Percentiles rank a stretch among this genome's conserved stretches.
These are phyloP conservation scores for Brassica incana DNA, from an alignment of 345 rosid species.

Conservation along the genomic window DNA sequence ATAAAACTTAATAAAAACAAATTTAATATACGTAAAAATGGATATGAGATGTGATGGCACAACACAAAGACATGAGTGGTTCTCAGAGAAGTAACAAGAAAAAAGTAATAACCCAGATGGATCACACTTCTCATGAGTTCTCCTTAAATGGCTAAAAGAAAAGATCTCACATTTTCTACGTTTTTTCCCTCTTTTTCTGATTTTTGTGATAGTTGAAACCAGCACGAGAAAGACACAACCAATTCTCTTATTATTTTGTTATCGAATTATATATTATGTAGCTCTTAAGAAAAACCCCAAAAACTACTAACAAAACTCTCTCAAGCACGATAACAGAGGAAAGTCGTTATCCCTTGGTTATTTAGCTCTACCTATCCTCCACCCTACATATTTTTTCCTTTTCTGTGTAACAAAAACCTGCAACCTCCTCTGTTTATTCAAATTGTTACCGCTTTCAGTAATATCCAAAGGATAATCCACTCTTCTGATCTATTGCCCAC, in stretches of 20 bases:
- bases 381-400: no score
- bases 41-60: slow-evolving; percentile 38
- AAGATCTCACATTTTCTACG: slow-evolving; percentile 35
- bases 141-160: slow-evolving; percentile 52
- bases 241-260: neutral
- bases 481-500: no score
- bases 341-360: no score
- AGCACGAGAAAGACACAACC: slow-evolving; percentile 45
- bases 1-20: neutral
- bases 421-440: no score
- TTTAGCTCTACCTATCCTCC: no score
- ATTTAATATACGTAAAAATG: slow-evolving; percentile 11
- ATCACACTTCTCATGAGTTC: slow-evolving; percentile 42
- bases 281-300: no score
- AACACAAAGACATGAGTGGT: slow-evolving; percentile 40
- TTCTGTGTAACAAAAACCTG: no score
- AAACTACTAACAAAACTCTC: no score
- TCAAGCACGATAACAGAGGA: no score
- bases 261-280: neutral
- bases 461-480: no score
- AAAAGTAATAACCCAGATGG: slow-evolving; percentile 32
- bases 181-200: slow-evolving; percentile 29
- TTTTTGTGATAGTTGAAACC: slow-evolving; percentile 64
- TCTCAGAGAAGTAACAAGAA: slow-evolving; percentile 36
- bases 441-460: no score